Evolutionary conservation across 495 filamentous ascomycete genomes (phyloP).

Genomic region (Trichoderma reesei): DNA sequence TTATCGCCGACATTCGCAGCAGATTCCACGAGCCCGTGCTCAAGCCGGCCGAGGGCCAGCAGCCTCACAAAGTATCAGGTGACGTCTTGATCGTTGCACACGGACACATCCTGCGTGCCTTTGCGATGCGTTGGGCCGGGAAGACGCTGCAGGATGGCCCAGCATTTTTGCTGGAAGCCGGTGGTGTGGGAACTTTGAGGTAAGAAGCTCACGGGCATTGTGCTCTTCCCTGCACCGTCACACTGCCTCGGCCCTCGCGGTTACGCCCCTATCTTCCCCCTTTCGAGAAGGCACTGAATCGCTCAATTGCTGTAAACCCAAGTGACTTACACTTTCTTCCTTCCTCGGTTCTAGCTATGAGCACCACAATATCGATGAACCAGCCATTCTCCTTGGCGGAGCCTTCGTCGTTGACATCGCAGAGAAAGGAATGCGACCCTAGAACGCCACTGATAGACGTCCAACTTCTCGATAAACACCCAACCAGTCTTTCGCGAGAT

Average conservation of each 20-base stretch:
- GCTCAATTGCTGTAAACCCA: no score
- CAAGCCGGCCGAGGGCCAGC: conserved; percentile 33
- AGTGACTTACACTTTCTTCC: no score
- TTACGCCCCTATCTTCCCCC: no score
- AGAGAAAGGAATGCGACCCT: conserved; percentile 2
- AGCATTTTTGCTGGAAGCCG: conserved; percentile 65
- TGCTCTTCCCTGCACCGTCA: background rate
- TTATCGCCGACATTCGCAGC: conserved; percentile 63
- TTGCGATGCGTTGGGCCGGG: conserved; percentile 79
- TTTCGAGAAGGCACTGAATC: no score
- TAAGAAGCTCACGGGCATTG: conserved; percentile 19
- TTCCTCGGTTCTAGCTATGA: conserved; percentile 48
- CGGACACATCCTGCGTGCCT: conserved; percentile 80
- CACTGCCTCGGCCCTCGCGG: no score
- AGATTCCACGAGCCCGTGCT: conserved; percentile 37
- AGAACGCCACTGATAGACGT: background rate
- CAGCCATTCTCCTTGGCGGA: conserved; percentile 59
- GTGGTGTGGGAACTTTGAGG: conserved; percentile 76
- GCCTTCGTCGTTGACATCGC: conserved; percentile 50
- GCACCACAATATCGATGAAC: conserved; percentile 55
- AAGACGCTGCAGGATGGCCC: conserved; percentile 57
- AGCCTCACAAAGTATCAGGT: conserved; percentile 13
- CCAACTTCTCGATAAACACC: no score
- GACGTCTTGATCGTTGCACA: conserved; percentile 63
- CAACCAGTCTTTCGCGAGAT: no score